Evolutionary conservation across 2,329 filamentous ascomycete genomes (phyloP), one percentile per base, ranked within the genome.

Genomic region (Fusarium anguioides): DNA sequence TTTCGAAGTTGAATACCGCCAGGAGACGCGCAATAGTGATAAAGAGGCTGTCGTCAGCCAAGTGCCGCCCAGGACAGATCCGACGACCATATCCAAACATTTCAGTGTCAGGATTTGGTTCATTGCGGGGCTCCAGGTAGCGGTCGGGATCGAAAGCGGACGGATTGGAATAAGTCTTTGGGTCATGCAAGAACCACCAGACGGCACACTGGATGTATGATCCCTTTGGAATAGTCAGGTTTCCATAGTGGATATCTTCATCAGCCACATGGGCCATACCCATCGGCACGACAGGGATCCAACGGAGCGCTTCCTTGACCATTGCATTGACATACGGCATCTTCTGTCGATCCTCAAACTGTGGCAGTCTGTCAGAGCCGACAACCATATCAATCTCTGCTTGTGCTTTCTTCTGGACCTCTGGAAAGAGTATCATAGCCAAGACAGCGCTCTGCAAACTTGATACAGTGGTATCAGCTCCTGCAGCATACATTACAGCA

Each of bases 81-180:
- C 60, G 39, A 2, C 60, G 60, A 7, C 60, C 60, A 17, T 55
- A 63, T 1, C 60, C 60, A 14, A 63, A 63, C 0, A 37, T 18
- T 0, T 33, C 42, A 1, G 21, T 29, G 0, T 18, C 24, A 1
- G 60, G 60, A 20, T 60, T 17, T 1, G 55, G 60, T 6, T 63
- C 60, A 4, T 60, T 60, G 5, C 55, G 42, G 3, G 55, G 60
- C 5, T 29, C 40, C 4, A 60, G 12, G 9, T 48, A 60, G 4
- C 60, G 41, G 1, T 20, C 73, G 1, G 75, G 76, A 9, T 78
- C 52, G 35, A 79, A 79, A 0, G 21, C 9, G 2, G 54, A 36
- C 0, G 77, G 76, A 7, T 78, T 53, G 0, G 84, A 80, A 75
- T 92, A 92, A 4, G 86, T 87, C 42, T 89, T 85, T 5, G 87